phyloP scores from a whole-genome alignment of 768 basidiomycete species.

The Coprinopsis sp. region DNA sequence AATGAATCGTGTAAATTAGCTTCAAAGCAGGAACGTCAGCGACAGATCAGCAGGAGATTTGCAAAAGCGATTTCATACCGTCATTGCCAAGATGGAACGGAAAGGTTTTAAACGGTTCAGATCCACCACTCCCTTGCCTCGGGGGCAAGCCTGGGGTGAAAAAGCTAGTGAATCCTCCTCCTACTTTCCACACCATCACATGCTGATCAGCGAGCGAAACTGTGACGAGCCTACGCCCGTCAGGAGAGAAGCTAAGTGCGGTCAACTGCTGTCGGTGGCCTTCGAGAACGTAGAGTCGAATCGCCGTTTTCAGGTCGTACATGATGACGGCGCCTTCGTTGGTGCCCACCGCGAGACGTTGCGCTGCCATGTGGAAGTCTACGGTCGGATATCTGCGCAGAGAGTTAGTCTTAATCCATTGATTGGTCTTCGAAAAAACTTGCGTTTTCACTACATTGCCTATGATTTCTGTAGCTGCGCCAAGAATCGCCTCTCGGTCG shows the following conservation, averaged over 20 bases:
- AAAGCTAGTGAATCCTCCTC: slow-evolving; percentile 81
- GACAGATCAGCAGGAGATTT: background rate
- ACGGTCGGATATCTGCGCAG: slow-evolving; percentile 75
- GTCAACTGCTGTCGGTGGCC: slow-evolving; percentile 79
- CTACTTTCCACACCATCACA: slow-evolving; percentile 95
- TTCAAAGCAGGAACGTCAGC: slow-evolving; percentile 11
- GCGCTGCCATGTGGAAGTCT: slow-evolving; percentile 86
- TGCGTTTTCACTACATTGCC: slow-evolving; percentile 93
- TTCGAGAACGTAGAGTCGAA: slow-evolving; percentile 90
- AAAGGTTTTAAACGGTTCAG: slow-evolving; percentile 84
- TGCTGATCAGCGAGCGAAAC: slow-evolving; percentile 80
- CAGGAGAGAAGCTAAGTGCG: slow-evolving; percentile 89
- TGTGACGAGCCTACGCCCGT: slow-evolving; percentile 85
- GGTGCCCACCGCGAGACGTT: slow-evolving; percentile 90
- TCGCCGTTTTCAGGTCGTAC: slow-evolving; percentile 96
- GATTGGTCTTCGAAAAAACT: slow-evolving; percentile 17
- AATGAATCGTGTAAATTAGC: slow-evolving; percentile 55
- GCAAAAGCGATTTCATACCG: slow-evolving; percentile 52
- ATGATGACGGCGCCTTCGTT: slow-evolving; percentile 91
- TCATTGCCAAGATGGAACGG: slow-evolving; percentile 81
- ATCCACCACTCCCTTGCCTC: slow-evolving; percentile 77
- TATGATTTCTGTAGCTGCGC: slow-evolving; percentile 90
- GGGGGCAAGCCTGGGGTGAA: slow-evolving; percentile 91
- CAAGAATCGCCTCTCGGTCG: slow-evolving; percentile 78
- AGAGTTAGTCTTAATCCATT: background rate